phyloP scores from a whole-genome alignment of 2,329 filamentous ascomycete genomes.

The Epichloe typhina region DNA sequence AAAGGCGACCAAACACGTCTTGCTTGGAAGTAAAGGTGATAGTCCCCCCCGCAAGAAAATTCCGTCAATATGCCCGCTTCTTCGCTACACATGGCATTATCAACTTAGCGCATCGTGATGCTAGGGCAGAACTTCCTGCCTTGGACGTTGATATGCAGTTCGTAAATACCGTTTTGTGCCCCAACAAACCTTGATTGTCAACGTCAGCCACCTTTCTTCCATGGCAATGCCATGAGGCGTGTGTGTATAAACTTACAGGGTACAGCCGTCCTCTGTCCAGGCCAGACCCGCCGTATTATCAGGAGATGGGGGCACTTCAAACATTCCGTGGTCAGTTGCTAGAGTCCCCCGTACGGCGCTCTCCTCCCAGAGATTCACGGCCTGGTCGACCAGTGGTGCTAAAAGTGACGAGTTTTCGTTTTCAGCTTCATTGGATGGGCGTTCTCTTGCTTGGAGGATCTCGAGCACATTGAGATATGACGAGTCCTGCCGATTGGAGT shows the following conservation, averaged over 20 bases:
- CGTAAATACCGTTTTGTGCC: constrained; percentile 62
- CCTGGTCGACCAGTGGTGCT: constrained; percentile 24
- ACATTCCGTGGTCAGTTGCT: constrained; percentile 24
- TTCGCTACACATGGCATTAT: background rate
- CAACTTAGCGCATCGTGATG: constrained; percentile 34
- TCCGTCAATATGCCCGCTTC: background rate
- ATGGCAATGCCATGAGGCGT: background rate
- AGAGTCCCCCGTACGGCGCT: constrained; percentile 21
- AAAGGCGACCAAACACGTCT: background rate
- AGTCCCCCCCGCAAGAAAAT: background rate
- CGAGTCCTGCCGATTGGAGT: constrained; percentile 21
- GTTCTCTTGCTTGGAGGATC: constrained; percentile 23
- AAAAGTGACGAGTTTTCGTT: constrained; percentile 23
- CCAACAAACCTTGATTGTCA: constrained; percentile 39
- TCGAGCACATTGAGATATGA: constrained; percentile 25
- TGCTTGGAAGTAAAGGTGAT: background rate
- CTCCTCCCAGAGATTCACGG: constrained; percentile 25
- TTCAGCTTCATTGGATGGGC: constrained; percentile 17
- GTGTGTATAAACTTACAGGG: constrained; percentile 33
- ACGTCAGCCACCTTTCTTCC: constrained; percentile 9
- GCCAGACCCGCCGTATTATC: constrained; percentile 48
- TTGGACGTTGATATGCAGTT: constrained; percentile 53
- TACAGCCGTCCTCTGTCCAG: constrained; percentile 49
- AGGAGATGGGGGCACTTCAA: constrained; percentile 31
- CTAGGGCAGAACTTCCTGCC: constrained; percentile 46